Evolutionary conservation across 108 stramenopile species (phyloP).

Genomic region (Nitzschia sp.): DNA sequence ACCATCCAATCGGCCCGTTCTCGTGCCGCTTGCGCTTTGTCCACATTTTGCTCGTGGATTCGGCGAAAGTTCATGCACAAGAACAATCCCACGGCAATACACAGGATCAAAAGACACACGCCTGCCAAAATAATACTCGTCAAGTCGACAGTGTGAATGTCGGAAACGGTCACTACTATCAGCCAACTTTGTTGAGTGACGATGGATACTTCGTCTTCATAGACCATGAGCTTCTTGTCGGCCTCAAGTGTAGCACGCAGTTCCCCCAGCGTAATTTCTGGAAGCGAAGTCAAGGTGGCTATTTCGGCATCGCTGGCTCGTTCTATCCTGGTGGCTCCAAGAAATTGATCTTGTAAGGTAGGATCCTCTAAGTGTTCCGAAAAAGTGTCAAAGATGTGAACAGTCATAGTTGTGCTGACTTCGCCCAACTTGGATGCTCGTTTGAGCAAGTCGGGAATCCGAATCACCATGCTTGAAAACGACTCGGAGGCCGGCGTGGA

Average conservation of each 20-base stretch:
- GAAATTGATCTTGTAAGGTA: constrained; percentile 7
- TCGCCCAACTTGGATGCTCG: background rate
- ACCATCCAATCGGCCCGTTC: constrained; percentile 43
- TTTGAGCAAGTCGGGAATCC: constrained; percentile 35
- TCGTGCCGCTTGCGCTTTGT: constrained; percentile 27
- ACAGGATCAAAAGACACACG: constrained; percentile 21
- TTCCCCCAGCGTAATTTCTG: background rate
- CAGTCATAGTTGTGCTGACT: background rate
- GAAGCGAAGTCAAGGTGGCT: background rate
- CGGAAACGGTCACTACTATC: background rate
- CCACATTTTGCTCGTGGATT: background rate
- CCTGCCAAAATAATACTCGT: constrained; percentile 24
- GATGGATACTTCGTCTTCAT: background rate
- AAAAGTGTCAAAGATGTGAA: constrained; percentile 15
- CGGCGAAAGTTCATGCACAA: constrained; percentile 4
- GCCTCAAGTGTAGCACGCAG: background rate
- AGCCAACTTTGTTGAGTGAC: background rate
- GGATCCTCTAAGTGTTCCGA: constrained; percentile 31
- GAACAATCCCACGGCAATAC: constrained; percentile 14
- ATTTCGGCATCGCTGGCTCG: background rate
- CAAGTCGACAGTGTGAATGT: background rate
- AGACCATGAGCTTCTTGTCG: background rate
- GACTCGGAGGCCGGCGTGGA: constrained; percentile 1
- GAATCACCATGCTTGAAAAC: constrained; percentile 36
- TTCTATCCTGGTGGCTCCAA: constrained; percentile 21